Evolutionary conservation across 1,284 basidiomycete genomes (phyloP).

Genomic region (Puccinia polysora): DNA sequence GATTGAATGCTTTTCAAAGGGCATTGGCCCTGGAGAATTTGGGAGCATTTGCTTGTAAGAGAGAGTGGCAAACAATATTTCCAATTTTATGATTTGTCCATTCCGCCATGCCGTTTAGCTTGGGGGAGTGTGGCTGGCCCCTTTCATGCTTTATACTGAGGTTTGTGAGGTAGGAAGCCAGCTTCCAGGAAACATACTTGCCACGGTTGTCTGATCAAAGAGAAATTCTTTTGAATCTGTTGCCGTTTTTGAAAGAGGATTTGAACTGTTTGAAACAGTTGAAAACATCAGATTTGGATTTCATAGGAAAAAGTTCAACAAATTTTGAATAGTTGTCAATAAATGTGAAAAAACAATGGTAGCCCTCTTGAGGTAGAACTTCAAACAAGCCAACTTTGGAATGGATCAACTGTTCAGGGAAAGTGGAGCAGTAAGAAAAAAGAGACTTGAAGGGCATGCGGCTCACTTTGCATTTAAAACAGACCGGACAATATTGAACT

Average conservation of each 20-base stretch:
- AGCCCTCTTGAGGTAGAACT: background rate
- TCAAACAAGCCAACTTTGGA: background rate
- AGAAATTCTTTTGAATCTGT: background rate
- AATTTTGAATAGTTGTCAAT: background rate
- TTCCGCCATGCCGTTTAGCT: background rate
- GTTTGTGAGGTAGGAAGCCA: background rate
- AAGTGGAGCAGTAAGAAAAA: background rate
- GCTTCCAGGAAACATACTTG: background rate
- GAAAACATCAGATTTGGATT: background rate
- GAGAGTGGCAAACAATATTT: background rate
- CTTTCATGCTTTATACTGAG: background rate
- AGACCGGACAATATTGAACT: background rate
- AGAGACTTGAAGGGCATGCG: background rate
- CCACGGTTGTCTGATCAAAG: background rate
- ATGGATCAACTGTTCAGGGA: background rate
- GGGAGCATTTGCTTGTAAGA: background rate
- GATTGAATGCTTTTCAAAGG: background rate
- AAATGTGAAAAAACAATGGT: constrained; percentile 1
- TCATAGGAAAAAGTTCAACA: background rate
- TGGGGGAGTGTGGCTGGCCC: background rate
- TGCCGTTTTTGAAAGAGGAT: background rate
- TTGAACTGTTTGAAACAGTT: background rate
- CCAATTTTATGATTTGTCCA: background rate
- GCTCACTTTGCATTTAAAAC: background rate
- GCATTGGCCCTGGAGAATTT: background rate